These are phyloP conservation scores for Rhododendron simsii DNA, from an alignment of 148 eudicot genomes.

Conservation along the genomic window DNA sequence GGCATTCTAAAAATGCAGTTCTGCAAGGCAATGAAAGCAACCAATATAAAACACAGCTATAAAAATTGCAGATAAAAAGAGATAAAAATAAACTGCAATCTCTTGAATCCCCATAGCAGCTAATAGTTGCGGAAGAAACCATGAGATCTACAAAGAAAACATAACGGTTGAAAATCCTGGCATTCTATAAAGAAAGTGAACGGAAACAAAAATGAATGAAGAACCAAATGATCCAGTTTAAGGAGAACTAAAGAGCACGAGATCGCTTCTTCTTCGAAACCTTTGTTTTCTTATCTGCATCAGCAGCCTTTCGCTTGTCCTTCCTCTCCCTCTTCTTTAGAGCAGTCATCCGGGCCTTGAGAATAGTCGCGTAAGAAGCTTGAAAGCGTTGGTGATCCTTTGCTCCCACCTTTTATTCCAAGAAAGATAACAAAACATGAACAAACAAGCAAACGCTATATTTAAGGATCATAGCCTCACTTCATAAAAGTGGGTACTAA, in stretches of 20 bases:
- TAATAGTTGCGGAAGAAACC: not conserved
- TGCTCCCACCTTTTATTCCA: slow-evolving; percentile 53
- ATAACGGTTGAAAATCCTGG: not conserved
- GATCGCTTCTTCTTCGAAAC: slow-evolving; percentile 37
- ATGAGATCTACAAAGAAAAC: not conserved
- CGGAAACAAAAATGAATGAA: not conserved
- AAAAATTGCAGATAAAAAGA: not conserved
- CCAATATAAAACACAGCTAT: not conserved
- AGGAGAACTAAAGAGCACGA: slow-evolving; percentile 20
- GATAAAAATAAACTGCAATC: not conserved
- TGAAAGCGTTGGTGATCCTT: slow-evolving; percentile 92
- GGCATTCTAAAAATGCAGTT: not conserved
- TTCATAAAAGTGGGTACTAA: not conserved
- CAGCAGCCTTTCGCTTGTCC: slow-evolving; percentile 71
- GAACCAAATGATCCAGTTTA: not conserved
- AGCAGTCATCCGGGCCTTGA: slow-evolving; percentile 92
- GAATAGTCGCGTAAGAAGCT: slow-evolving; percentile 83
- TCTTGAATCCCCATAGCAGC: not conserved
- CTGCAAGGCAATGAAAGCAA: not conserved
- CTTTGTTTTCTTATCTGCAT: slow-evolving; percentile 42
- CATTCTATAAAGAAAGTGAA: not conserved
- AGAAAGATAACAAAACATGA: not conserved
- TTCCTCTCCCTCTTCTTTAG: slow-evolving; percentile 92
- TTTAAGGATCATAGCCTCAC: not conserved
- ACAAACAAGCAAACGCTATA: not conserved